Conservation (phyloP, 768 basidiomycete species). For the Boletus sp. region DNA sequence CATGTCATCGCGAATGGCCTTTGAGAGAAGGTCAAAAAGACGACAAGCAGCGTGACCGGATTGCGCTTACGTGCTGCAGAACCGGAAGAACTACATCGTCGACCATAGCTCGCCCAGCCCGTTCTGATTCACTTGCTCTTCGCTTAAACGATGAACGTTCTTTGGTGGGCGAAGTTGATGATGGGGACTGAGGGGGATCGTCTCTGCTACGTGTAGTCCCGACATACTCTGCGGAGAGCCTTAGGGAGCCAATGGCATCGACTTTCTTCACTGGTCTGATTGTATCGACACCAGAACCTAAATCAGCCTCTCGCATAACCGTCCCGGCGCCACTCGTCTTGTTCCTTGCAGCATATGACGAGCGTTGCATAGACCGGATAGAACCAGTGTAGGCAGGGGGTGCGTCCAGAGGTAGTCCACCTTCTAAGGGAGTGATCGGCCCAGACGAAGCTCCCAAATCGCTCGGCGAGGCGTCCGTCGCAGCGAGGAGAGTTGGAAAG, state of each 20-base stretch:
- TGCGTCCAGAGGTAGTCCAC: conserved; percentile 45
- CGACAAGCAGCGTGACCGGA: not conserved
- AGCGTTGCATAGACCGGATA: conserved; percentile 58
- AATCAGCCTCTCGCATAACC: conserved; percentile 72
- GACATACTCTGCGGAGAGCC: conserved; percentile 77
- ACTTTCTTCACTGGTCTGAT: conserved; percentile 93
- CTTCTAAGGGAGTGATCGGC: conserved; percentile 35
- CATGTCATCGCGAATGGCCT: conserved; percentile 82
- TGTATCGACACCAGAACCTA: conserved; percentile 87
- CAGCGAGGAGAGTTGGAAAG: conserved; percentile 39
- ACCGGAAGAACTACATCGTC: conserved; percentile 85
- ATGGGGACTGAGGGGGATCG: conserved; percentile 39
- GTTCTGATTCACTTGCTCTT: conserved; percentile 53
- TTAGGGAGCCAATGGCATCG: conserved; percentile 72
- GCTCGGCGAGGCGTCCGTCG: conserved; percentile 35
- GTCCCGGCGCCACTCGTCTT: conserved; percentile 65
- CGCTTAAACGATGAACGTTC: conserved; percentile 45
- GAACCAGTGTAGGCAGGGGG: conserved; percentile 78
- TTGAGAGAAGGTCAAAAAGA: conserved; percentile 7
- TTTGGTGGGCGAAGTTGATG: conserved; percentile 46
- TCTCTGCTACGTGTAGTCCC: conserved; percentile 65
- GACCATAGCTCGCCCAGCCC: conserved; percentile 67
- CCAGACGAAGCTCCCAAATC: conserved; percentile 41
- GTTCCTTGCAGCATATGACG: conserved; percentile 78
- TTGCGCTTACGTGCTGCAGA: conserved; percentile 60